Percentiles rank a stretch among this genome's conserved stretches.
Conservation (phyloP, 495 filamentous ascomycete genomes). For the Penicillium lividum region DNA sequence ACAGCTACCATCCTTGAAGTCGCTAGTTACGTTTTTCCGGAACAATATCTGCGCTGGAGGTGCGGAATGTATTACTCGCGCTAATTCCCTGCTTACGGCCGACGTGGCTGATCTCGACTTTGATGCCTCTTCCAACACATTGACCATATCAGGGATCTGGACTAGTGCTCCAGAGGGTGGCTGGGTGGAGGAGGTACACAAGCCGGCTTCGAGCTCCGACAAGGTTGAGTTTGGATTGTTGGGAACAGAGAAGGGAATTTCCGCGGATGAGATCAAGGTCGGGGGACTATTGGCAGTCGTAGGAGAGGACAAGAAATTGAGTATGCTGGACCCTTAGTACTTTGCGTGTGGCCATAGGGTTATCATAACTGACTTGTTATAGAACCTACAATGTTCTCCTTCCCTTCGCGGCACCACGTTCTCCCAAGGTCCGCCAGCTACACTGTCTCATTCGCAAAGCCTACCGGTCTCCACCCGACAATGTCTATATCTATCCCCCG, state of each 20-base stretch:
- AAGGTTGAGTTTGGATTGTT: constrained; percentile 84
- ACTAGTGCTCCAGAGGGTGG: constrained; percentile 40
- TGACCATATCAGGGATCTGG: constrained; percentile 66
- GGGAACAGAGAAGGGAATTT: constrained; percentile 60
- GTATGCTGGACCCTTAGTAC: constrained; percentile 45
- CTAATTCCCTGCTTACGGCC: constrained; percentile 46
- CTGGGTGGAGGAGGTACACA: constrained; percentile 53
- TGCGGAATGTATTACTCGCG: constrained; percentile 37
- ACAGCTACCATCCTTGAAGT: constrained; percentile 54
- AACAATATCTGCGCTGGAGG: constrained; percentile 51
- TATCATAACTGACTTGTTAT: constrained; percentile 6
- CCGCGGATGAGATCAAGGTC: constrained; percentile 71
- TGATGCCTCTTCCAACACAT: constrained; percentile 65
- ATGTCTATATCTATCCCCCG: constrained; percentile 58
- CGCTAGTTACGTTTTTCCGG: constrained; percentile 59
- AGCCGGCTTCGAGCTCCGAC: constrained; percentile 35
- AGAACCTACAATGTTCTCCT: constrained; percentile 84
- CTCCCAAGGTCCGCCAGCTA: constrained; percentile 47
- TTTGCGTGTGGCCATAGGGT: neutral
- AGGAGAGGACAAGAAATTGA: constrained; percentile 68
- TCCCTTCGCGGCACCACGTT: constrained; percentile 80
- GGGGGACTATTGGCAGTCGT: constrained; percentile 79
- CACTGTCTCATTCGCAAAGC: constrained; percentile 56
- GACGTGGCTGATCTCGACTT: constrained; percentile 76
- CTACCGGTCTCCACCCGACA: constrained; percentile 86